Conservation (phyloP, 148 eudicot genomes). For the Oxyria digyna region DNA sequence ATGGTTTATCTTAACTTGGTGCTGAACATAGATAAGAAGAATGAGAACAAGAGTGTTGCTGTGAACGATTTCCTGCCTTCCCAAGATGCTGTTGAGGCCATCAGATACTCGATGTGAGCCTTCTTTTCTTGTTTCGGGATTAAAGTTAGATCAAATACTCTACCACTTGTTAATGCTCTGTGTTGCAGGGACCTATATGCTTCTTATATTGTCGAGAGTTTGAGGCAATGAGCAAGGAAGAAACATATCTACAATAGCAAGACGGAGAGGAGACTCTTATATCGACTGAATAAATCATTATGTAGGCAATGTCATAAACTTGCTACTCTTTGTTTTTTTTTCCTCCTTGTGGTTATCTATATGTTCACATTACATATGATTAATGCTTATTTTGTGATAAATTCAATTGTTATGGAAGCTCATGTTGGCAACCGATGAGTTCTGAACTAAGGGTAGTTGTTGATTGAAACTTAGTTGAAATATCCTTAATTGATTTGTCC, state of each 20-base stretch:
- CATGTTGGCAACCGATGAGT: background rate
- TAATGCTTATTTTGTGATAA: background rate
- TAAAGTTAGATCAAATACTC: background rate
- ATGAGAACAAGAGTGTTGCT: constrained; percentile 80
- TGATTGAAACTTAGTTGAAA: background rate
- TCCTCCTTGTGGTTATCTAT: background rate
- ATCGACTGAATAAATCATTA: background rate
- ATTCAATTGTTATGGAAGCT: too few relatives aligned
- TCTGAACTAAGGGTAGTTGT: background rate
- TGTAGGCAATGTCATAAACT: background rate
- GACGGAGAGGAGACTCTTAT: background rate
- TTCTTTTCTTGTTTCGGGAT: background rate
- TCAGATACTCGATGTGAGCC: constrained; percentile 73
- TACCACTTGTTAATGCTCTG: background rate
- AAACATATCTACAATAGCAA: background rate
- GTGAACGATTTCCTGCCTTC: constrained; percentile 88
- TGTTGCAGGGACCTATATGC: constrained; percentile 73
- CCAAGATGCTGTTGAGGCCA: constrained; percentile 62
- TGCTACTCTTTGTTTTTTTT: background rate
- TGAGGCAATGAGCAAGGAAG: constrained; percentile 44
- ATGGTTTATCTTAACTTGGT: constrained; percentile 13
- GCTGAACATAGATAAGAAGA: constrained; percentile 62
- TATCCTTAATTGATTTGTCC: background rate
- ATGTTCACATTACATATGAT: background rate
- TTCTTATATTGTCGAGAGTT: constrained; percentile 70